Percentiles rank a stretch among this genome's conserved stretches.
Conservation (phyloP, 73 alveolate species). For the Effrenium voratum region DNA sequence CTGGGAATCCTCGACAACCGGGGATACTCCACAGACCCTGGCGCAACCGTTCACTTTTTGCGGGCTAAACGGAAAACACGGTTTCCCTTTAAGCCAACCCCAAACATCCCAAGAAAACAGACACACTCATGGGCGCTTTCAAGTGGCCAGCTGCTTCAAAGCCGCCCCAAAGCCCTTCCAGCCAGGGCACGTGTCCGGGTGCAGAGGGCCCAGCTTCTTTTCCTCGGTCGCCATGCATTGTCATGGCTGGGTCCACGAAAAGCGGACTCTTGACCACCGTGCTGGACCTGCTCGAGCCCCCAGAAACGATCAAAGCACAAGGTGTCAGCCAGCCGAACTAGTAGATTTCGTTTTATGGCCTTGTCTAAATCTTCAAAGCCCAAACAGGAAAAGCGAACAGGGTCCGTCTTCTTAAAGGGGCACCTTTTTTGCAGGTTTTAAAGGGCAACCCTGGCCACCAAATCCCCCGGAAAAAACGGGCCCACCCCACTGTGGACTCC, state of each 20-base stretch:
- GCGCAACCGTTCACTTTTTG: not conserved
- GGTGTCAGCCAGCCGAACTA: not conserved
- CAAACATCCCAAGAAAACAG: not conserved
- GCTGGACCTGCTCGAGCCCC: not conserved
- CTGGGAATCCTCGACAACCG: not conserved
- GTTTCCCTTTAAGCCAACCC: not conserved
- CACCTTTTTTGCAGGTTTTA: no score
- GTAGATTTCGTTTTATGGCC: not conserved
- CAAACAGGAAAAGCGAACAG: no score
- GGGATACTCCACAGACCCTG: not conserved
- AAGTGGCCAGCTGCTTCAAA: not conserved
- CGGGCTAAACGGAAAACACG: not conserved
- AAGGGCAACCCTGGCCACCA: not conserved
- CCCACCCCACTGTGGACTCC: not conserved
- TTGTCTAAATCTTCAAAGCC: no score
- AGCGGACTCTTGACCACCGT: not conserved
- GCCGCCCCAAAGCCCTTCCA: not conserved
- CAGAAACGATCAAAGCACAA: not conserved
- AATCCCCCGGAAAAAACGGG: not conserved
- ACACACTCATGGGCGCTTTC: not conserved
- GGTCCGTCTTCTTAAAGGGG: no score
- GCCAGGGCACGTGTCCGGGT: constrained; percentile 54
- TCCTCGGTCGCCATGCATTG: constrained; percentile 8
- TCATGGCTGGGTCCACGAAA: not conserved
- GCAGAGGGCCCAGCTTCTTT: constrained; percentile 62